Conservation (phyloP, 441 rosid species). For the Viola pubescens region DNA sequence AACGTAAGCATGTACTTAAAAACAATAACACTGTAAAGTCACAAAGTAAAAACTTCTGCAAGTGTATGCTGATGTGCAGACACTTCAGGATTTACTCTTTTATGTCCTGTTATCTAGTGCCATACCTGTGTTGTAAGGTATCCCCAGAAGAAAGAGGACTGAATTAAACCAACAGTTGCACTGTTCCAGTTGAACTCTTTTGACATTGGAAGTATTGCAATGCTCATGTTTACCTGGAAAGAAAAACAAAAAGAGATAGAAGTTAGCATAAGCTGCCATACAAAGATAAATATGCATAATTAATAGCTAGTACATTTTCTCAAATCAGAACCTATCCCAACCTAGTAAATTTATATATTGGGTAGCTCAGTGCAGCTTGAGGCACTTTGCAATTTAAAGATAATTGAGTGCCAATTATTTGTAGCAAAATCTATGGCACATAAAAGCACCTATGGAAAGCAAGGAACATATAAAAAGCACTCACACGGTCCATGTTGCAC, state of each 20-base stretch:
- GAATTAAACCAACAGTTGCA: constrained; percentile 95
- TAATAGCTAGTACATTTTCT: neutral
- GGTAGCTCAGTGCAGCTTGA: constrained; percentile 5
- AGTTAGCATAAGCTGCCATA: constrained; percentile 15
- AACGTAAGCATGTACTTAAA: constrained; percentile 1
- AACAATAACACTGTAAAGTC: neutral
- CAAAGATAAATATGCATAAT: neutral
- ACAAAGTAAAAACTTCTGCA: neutral
- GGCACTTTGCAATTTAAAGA: neutral
- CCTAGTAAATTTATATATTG: neutral
- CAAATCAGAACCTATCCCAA: neutral
- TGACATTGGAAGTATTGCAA: constrained; percentile 98
- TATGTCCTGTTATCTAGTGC: neutral
- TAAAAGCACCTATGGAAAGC: neutral
- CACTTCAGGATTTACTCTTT: constrained; percentile 3
- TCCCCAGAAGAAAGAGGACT: constrained; percentile 99
- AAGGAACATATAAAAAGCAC: constrained; percentile 18
- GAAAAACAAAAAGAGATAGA: neutral
- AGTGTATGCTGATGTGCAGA: constrained; percentile 5
- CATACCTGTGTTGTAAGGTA: constrained; percentile 92
- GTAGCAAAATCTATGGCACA: neutral
- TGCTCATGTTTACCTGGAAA: constrained; percentile 94
- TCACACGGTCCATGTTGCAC: constrained; percentile 98
- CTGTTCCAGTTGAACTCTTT: constrained; percentile 90
- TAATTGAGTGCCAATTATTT: neutral